These are phyloP conservation scores for Rickenella mellea DNA, from an alignment of 768 basidiomycete genomes.

Conservation along the genomic window DNA sequence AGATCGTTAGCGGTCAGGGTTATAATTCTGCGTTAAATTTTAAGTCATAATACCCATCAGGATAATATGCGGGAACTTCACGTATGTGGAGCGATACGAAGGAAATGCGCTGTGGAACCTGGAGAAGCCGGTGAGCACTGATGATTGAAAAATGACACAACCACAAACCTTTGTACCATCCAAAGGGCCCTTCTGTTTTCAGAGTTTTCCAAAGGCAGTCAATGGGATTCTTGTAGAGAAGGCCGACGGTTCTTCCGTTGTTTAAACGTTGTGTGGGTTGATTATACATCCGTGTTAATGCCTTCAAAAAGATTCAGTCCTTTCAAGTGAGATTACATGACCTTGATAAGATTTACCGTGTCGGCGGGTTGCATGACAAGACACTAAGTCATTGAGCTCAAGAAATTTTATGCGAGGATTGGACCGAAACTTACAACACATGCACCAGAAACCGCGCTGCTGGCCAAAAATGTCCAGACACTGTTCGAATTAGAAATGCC, in stretches of 20 bases:
- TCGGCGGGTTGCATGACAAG: constrained; percentile 93
- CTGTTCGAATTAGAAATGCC: constrained; percentile 69
- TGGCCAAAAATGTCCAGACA: constrained; percentile 79
- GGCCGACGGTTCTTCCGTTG: constrained; percentile 63
- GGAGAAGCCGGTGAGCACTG: neutral
- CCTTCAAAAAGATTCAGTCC: constrained; percentile 28
- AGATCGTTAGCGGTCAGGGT: constrained; percentile 86
- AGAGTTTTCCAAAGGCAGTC: constrained; percentile 97
- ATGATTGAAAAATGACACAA: neutral
- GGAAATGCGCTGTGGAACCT: constrained; percentile 91
- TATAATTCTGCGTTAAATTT: constrained; percentile 51
- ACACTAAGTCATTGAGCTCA: constrained; percentile 36
- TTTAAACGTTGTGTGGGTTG: constrained; percentile 72
- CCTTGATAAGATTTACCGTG: constrained; percentile 62
- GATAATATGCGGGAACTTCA: constrained; percentile 24
- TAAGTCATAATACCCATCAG: constrained; percentile 2
- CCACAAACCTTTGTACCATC: constrained; percentile 86
- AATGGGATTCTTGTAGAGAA: constrained; percentile 83
- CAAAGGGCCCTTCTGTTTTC: constrained; percentile 77
- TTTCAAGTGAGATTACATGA: no score
- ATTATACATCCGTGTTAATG: constrained; percentile 92
- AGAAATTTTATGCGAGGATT: neutral
- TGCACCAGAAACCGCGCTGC: constrained; percentile 81
- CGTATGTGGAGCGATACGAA: constrained; percentile 91
- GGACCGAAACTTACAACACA: constrained; percentile 64